Conservation (phyloP, 306 rosid species). For the Inga laurina region DNA sequence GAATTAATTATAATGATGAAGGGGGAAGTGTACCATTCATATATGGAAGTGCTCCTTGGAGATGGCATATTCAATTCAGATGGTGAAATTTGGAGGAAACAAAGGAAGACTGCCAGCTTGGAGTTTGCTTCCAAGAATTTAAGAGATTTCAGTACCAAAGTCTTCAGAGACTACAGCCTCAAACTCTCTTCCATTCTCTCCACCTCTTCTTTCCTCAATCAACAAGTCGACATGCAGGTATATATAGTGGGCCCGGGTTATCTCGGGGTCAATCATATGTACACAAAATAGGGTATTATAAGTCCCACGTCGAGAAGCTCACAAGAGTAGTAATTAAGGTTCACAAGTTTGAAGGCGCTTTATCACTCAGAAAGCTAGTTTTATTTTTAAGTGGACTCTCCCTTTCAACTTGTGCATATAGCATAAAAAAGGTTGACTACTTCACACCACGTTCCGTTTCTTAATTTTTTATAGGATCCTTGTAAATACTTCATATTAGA, state of each 20-base stretch:
- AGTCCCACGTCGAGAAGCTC: too few relatives aligned
- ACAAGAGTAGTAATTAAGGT: too few relatives aligned
- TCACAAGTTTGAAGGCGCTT: too few relatives aligned
- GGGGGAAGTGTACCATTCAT: constrained; percentile 89
- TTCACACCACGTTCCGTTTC: too few relatives aligned
- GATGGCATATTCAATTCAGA: constrained; percentile 91
- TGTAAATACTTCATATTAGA: too few relatives aligned
- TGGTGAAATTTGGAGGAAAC: constrained; percentile 88
- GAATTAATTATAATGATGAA: constrained; percentile 25
- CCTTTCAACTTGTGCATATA: too few relatives aligned
- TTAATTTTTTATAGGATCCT: too few relatives aligned
- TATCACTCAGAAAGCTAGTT: too few relatives aligned
- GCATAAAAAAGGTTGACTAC: too few relatives aligned
- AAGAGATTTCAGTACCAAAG: constrained; percentile 81
- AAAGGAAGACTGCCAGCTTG: constrained; percentile 88
- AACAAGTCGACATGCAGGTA: constrained; percentile 88
- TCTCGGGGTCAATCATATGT: not conserved
- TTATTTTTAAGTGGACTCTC: too few relatives aligned
- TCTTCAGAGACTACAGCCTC: constrained; percentile 69
- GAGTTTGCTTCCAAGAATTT: constrained; percentile 94
- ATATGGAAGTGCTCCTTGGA: constrained; percentile 93
- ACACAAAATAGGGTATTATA: too few relatives aligned
- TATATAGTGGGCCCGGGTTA: not conserved
- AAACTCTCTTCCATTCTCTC: constrained; percentile 67
- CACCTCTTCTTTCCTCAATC: constrained; percentile 53